These are phyloP conservation scores for Colletotrichum liaoningense DNA, from an alignment of 2,329 filamentous ascomycete species.

Conservation along the genomic window DNA sequence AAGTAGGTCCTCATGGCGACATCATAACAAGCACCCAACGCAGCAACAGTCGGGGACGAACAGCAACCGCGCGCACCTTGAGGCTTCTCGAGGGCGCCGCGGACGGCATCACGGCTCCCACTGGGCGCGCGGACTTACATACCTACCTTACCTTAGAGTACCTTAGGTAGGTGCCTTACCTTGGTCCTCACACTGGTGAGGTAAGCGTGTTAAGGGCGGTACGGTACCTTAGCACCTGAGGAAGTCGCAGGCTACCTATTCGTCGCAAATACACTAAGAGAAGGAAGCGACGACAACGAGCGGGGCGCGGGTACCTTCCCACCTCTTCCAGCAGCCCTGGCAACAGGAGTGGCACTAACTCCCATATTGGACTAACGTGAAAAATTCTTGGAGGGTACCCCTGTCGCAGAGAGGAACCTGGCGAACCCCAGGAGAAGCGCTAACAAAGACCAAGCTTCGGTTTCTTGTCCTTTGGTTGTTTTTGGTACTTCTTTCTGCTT, in stretches of 20 bases:
- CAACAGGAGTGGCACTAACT: conserved; percentile 16
- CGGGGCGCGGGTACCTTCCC: conserved; percentile 1
- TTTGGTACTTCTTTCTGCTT: conserved; percentile 1
- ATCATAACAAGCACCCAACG: conserved; percentile 25
- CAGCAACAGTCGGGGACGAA: conserved; percentile 18
- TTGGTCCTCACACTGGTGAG: background rate
- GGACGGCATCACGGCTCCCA: conserved; percentile 19
- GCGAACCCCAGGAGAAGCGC: conserved; percentile 21
- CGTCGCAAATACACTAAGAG: conserved; percentile 23
- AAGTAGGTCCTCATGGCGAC: background rate
- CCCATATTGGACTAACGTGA: background rate
- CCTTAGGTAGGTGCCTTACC: background rate
- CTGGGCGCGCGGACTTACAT: background rate
- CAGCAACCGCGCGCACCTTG: conserved; percentile 13
- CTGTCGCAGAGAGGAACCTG: conserved; percentile 30
- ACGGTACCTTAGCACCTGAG: background rate
- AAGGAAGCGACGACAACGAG: conserved; percentile 1
- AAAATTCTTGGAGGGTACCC: conserved; percentile 13
- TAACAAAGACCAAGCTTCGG: conserved; percentile 31
- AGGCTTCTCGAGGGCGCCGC: conserved; percentile 9
- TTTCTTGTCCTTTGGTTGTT: conserved; percentile 1
- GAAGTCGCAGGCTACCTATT: conserved; percentile 1
- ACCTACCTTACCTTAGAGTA: background rate
- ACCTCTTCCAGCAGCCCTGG: conserved; percentile 20
- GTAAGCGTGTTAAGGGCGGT: background rate